Percentiles rank a stretch among this genome's conserved stretches.
Evolutionary conservation across 73 alveolate genomes (phyloP).

Genomic region (Paramecium octaurelia): DNA sequence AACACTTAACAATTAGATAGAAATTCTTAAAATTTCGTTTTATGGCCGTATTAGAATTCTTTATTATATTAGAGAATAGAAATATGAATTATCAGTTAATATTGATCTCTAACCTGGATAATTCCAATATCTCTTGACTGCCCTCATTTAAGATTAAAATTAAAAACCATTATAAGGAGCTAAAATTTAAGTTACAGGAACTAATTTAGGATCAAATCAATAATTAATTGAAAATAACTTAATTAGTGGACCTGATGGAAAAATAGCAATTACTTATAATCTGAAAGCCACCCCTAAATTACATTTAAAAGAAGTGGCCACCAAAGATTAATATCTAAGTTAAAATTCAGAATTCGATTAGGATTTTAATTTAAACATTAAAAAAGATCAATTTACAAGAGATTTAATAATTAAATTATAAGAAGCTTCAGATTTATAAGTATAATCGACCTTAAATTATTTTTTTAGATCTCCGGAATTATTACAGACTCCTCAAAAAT

Average conservation of each 20-base stretch:
- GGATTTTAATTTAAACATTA: neutral
- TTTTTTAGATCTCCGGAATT: neutral
- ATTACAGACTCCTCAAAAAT: neutral
- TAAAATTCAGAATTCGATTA: neutral
- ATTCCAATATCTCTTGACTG: neutral
- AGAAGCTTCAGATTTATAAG: neutral
- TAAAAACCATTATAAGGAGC: neutral
- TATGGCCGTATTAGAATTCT: conserved; percentile 3
- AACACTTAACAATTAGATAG: neutral
- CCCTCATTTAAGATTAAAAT: neutral
- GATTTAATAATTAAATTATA: neutral
- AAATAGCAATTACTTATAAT: neutral
- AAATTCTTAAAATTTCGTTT: neutral
- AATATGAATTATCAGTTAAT: conserved; percentile 7
- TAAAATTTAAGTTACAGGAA: neutral
- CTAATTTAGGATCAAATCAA: neutral
- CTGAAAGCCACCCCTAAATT: neutral
- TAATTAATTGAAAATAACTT: neutral
- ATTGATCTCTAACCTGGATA: neutral
- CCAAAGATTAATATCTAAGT: neutral
- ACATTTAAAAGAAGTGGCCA: neutral
- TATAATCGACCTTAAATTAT: neutral
- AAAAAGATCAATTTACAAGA: neutral
- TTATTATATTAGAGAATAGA: neutral
- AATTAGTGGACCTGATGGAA: neutral